Percentiles rank a stretch among this genome's conserved stretches.
phyloP scores from a whole-genome alignment of 345 rosid genomes.

The Syzygium grande region DNA sequence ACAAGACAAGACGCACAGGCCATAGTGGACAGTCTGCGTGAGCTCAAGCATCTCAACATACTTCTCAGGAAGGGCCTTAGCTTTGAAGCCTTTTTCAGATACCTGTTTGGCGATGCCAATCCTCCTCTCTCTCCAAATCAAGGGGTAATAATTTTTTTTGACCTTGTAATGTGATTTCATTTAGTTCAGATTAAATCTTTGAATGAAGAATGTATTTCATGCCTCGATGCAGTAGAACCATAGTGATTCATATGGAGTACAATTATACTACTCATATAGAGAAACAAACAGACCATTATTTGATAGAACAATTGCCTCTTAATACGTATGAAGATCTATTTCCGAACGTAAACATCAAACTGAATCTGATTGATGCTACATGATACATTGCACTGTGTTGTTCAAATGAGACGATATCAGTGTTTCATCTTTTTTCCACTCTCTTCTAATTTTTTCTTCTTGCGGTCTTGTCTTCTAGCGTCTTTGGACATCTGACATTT shows the following conservation, averaged over 20 bases:
- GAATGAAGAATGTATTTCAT: neutral
- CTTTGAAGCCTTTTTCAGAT: conserved; percentile 42
- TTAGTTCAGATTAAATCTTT: neutral
- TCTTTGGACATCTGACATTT: neutral
- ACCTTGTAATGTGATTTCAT: neutral
- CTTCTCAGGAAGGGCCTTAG: conserved; percentile 39
- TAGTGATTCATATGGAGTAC: neutral
- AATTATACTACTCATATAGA: neutral
- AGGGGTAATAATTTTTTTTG: conserved; percentile 9
- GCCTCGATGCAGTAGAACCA: neutral
- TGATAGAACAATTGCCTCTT: neutral
- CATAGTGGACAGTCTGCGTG: conserved; percentile 33
- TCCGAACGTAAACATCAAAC: neutral
- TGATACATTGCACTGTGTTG: neutral
- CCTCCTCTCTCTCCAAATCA: conserved; percentile 14
- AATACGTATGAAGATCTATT: neutral
- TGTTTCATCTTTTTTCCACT: neutral
- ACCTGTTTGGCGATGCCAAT: conserved; percentile 42
- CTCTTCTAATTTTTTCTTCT: neutral
- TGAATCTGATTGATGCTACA: neutral
- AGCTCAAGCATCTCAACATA: conserved; percentile 28
- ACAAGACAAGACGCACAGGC: conserved; percentile 35
- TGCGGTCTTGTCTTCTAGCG: neutral
- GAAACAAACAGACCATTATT: neutral
- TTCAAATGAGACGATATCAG: neutral